Evolutionary conservation across 768 basidiomycete species (phyloP).

Genomic region (Mycena olivaceomarginata): DNA sequence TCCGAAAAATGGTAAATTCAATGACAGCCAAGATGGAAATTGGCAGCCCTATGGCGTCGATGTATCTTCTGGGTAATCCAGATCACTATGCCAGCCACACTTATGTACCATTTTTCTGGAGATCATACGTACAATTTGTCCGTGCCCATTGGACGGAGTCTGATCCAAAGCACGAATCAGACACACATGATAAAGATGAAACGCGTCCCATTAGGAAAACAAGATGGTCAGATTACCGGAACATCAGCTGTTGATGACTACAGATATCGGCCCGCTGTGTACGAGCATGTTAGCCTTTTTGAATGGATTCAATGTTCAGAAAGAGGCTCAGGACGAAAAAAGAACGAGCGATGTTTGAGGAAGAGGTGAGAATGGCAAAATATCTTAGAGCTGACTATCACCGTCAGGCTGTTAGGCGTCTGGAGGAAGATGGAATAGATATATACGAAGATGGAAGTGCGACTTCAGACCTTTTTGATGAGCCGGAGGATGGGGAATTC

Average conservation of each 20-base stretch:
- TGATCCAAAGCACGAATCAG: background rate
- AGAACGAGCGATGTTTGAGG: background rate
- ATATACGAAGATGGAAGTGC: too few relatives aligned
- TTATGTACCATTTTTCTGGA: constrained; percentile 56
- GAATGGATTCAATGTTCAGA: constrained; percentile 43
- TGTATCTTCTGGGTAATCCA: too few relatives aligned
- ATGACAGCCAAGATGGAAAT: too few relatives aligned
- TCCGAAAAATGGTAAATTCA: too few relatives aligned
- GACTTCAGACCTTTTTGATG: too few relatives aligned
- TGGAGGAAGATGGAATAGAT: background rate
- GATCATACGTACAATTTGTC: constrained; percentile 36
- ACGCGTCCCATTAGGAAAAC: background rate
- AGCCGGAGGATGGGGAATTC: too few relatives aligned
- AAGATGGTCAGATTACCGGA: constrained; percentile 26
- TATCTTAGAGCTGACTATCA: background rate
- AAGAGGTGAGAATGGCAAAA: constrained; percentile 23
- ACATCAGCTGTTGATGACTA: constrained; percentile 49
- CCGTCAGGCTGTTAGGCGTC: background rate
- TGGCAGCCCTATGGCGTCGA: too few relatives aligned
- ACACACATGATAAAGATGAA: background rate
- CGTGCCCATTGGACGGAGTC: background rate
- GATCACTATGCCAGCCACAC: too few relatives aligned
- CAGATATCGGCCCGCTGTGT: constrained; percentile 41
- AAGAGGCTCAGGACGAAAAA: background rate
- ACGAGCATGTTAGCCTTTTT: constrained; percentile 40